Evolutionary conservation across 345 rosid genomes (phyloP).

Genomic region (Gossypium bickii): DNA sequence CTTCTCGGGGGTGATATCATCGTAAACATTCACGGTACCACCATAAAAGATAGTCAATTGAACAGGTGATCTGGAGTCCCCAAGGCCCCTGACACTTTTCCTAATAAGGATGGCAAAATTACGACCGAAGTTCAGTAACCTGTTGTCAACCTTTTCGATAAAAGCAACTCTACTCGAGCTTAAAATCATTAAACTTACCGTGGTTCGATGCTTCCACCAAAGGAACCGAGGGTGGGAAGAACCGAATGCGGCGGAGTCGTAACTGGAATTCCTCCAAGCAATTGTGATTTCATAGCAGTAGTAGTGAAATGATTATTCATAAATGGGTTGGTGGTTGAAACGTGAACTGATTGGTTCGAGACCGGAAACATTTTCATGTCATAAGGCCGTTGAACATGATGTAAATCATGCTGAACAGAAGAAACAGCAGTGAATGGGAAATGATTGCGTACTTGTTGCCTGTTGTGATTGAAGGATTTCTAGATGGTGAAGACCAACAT

Average conservation of each 20-base stretch:
- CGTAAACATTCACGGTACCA: slow-evolving; percentile 61
- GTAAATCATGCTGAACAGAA: slow-evolving; percentile 29
- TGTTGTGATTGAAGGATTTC: slow-evolving; percentile 30
- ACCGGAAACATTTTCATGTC: slow-evolving; percentile 37
- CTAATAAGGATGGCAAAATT: slow-evolving; percentile 13
- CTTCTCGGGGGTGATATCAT: slow-evolving; percentile 73
- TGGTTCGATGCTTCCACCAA: slow-evolving; percentile 36
- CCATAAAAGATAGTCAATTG: slow-evolving; percentile 84
- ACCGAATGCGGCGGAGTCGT: slow-evolving; percentile 28
- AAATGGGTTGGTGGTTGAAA: slow-evolving; percentile 29
- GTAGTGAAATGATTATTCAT: slow-evolving; percentile 32
- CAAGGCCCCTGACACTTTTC: slow-evolving; percentile 34
- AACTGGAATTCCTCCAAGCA: slow-evolving; percentile 44
- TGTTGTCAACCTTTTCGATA: not conserved
- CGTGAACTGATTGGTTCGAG: slow-evolving; percentile 24
- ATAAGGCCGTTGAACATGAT: slow-evolving; percentile 19
- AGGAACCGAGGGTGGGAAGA: slow-evolving; percentile 37
- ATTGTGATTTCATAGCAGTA: slow-evolving; percentile 30
- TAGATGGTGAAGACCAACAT: slow-evolving; percentile 20
- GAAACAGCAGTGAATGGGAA: slow-evolving; percentile 30
- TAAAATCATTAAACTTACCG: slow-evolving; percentile 28
- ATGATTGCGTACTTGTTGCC: slow-evolving; percentile 30
- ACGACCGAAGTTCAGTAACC: not conserved
- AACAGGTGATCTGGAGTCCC: slow-evolving; percentile 36
- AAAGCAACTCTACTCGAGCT: not conserved